A percentile compares a stretch with the other conserved stretches of the same genome.
These are phyloP conservation scores for Henningerozyma blattae DNA, from an alignment of 805 yeast species.

Conservation along the genomic window DNA sequence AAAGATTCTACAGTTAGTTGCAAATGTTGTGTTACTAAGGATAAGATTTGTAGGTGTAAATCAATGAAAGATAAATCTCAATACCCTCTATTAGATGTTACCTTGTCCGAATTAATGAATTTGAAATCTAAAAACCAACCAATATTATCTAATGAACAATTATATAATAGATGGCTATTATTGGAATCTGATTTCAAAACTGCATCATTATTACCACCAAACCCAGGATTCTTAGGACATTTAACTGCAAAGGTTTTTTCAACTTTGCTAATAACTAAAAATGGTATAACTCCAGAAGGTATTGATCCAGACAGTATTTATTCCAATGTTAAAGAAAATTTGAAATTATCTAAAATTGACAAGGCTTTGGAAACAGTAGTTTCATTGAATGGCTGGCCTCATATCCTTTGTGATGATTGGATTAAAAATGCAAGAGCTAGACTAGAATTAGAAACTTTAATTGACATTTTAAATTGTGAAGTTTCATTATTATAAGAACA, in stretches of 20 bases:
- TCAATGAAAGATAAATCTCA: conserved; percentile 8
- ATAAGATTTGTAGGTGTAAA: conserved; percentile 4
- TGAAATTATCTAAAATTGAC: conserved; percentile 66
- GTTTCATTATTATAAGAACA: conserved; percentile 31
- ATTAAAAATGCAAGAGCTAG: conserved; percentile 79
- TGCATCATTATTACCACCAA: conserved; percentile 82
- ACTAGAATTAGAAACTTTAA: conserved; percentile 73
- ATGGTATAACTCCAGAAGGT: conserved; percentile 67
- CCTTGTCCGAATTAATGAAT: conserved; percentile 34
- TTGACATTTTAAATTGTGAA: conserved; percentile 57
- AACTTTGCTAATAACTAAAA: conserved; percentile 59
- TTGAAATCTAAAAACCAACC: conserved; percentile 29
- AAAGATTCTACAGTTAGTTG: conserved; percentile 14
- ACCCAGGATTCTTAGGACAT: conserved; percentile 93
- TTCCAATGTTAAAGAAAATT: conserved; percentile 69
- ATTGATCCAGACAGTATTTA: conserved; percentile 76
- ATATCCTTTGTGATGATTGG: conserved; percentile 88
- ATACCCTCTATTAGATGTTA: conserved; percentile 11
- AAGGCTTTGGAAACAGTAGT: conserved; percentile 90
- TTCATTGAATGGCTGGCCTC: conserved; percentile 83
- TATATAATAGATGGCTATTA: conserved; percentile 66
- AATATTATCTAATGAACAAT: conserved; percentile 65
- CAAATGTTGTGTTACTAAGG: conserved; percentile 2
- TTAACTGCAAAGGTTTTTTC: conserved; percentile 70
- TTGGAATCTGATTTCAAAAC: conserved; percentile 79